phyloP scores from a whole-genome alignment of 169 alveolate species.

The Plasmodium ovale region DNA sequence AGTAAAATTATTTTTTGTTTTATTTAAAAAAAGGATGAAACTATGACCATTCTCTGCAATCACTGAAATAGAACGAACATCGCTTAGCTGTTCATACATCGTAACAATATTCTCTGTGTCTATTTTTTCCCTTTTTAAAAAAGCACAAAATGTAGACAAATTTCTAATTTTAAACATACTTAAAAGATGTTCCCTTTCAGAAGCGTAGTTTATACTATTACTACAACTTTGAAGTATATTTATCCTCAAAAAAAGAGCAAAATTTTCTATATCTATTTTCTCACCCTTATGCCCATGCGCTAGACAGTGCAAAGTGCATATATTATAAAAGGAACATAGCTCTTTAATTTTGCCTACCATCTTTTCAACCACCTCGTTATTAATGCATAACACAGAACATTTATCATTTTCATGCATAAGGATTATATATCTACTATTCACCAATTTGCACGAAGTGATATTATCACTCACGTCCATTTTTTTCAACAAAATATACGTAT shows the following conservation, averaged over 20 bases:
- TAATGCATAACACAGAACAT: constrained; percentile 10
- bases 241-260: background rate
- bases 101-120: background rate
- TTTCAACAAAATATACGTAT: constrained; percentile 34
- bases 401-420: constrained; percentile 7
- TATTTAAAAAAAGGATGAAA: constrained; percentile 1
- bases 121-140: constrained; percentile 4
- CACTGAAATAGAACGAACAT: constrained; percentile 24
- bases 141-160: background rate
- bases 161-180: constrained; percentile 1
- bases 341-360: background rate
- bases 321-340: background rate
- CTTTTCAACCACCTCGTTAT: background rate
- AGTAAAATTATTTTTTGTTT: background rate
- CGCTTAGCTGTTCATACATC: background rate
- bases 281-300: background rate
- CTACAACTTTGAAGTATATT: background rate
- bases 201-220: background rate
- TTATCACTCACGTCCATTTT: background rate
- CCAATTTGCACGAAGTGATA: constrained; percentile 8
- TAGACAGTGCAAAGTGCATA: constrained; percentile 23
- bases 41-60: background rate
- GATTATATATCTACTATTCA: constrained; percentile 1
- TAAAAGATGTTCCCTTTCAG: background rate
- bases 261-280: background rate